Evolutionary conservation across 768 basidiomycete genomes (phyloP).

Genomic region (Baorangia bicolor): DNA sequence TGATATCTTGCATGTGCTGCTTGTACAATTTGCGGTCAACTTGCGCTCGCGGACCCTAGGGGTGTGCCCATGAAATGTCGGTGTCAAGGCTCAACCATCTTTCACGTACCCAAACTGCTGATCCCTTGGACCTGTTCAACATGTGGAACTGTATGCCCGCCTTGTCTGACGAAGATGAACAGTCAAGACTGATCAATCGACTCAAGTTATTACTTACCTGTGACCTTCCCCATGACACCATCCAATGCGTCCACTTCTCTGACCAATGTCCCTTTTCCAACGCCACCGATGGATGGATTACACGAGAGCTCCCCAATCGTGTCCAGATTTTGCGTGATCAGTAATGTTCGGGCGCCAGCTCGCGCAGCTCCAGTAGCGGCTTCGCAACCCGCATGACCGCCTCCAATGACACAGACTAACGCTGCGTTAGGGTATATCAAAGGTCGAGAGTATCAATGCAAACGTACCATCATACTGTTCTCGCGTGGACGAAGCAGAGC

Average conservation of each 20-base stretch:
- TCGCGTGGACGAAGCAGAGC: background rate
- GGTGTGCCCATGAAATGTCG: background rate
- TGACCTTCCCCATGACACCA: slow-evolving; percentile 79
- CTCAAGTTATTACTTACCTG: slow-evolving; percentile 48
- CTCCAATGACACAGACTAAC: slow-evolving; percentile 83
- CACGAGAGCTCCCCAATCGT: slow-evolving; percentile 86
- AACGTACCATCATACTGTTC: slow-evolving; percentile 27
- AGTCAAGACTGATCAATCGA: background rate
- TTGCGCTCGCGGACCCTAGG: slow-evolving; percentile 84
- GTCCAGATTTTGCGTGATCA: slow-evolving; percentile 79
- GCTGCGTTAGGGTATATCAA: slow-evolving; percentile 37
- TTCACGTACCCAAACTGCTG: slow-evolving; percentile 78
- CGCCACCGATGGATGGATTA: slow-evolving; percentile 89
- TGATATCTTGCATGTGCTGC: slow-evolving; percentile 68
- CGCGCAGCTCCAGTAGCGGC: slow-evolving; percentile 86
- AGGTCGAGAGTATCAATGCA: background rate
- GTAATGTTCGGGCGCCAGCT: slow-evolving; percentile 74
- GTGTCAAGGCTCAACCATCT: too few relatives aligned
- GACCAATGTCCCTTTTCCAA: slow-evolving; percentile 91
- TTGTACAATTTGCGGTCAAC: slow-evolving; percentile 87
- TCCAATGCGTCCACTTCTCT: slow-evolving; percentile 89
- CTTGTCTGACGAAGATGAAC: slow-evolving; percentile 52
- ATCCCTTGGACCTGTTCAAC: slow-evolving; percentile 80
- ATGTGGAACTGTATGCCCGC: slow-evolving; percentile 89
- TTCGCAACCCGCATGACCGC: slow-evolving; percentile 92